phyloP scores from a whole-genome alignment of 2,329 filamentous ascomycete species.

The Zymoseptoria brevis region DNA sequence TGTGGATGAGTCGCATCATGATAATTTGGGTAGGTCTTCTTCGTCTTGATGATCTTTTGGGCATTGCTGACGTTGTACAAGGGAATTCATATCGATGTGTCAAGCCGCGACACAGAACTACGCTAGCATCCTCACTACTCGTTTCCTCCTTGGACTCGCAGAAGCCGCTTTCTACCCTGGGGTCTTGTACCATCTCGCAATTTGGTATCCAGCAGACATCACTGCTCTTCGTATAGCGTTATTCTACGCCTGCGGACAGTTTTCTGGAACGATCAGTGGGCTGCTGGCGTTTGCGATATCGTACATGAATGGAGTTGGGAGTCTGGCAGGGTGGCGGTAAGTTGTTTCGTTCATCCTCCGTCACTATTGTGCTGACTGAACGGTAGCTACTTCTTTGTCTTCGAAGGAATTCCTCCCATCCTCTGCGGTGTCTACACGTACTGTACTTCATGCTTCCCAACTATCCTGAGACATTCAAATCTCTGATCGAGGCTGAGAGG shows the following conservation, averaged over 20 bases:
- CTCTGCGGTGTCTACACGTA: conserved; percentile 33
- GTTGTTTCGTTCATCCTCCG: not conserved
- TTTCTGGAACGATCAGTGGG: conserved; percentile 33
- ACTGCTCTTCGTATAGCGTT: conserved; percentile 30
- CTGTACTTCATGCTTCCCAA: conserved; percentile 10
- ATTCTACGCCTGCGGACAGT: conserved; percentile 30
- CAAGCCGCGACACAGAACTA: conserved; percentile 20
- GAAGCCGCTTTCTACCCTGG: conserved; percentile 25
- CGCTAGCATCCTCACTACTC: conserved; percentile 14
- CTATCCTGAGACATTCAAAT: conserved; percentile 49
- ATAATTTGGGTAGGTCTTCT: conserved; percentile 14
- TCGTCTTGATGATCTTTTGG: too few species aligned
- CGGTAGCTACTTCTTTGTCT: conserved; percentile 16
- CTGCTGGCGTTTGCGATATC: conserved; percentile 37
- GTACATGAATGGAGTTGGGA: conserved; percentile 38
- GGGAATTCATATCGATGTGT: conserved; percentile 21
- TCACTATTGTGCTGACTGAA: not conserved
- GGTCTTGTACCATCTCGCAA: conserved; percentile 19
- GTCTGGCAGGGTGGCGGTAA: conserved; percentile 20
- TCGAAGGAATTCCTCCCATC: conserved; percentile 24
- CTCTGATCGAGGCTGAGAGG: conserved; percentile 41
- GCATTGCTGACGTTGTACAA: not conserved
- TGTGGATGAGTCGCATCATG: conserved; percentile 26
- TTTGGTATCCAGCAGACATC: conserved; percentile 30
- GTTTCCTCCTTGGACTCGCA: conserved; percentile 22